Conservation (phyloP, 805 yeast species). For the Yarrowia keelungensis region DNA sequence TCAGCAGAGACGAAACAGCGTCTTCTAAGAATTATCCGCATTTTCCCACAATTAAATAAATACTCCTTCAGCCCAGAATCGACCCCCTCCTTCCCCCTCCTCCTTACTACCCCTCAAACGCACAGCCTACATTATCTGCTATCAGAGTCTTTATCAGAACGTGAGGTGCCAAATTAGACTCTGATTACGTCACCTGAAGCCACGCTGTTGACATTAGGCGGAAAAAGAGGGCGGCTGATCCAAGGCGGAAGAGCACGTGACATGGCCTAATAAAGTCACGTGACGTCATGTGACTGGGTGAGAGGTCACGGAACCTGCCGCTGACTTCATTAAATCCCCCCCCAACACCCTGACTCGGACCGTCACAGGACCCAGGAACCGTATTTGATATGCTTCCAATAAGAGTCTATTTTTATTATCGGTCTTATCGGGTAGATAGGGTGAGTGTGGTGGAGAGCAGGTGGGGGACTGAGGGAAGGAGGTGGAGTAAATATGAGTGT, state of each 20-base stretch:
- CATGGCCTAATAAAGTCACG: neutral
- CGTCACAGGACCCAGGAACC: conserved; percentile 9
- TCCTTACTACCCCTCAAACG: conserved; percentile 21
- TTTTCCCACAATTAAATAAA: too few species aligned
- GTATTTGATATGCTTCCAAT: neutral
- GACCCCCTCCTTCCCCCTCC: neutral
- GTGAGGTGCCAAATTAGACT: conserved; percentile 10
- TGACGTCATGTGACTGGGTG: neutral
- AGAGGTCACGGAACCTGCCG: too few species aligned
- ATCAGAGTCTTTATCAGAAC: conserved; percentile 32
- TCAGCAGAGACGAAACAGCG: too few species aligned
- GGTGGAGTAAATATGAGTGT: too few species aligned
- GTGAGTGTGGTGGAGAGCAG: too few species aligned
- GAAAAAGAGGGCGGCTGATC: too few species aligned
- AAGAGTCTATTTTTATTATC: conserved; percentile 7
- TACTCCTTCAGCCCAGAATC: too few species aligned
- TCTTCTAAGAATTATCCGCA: too few species aligned
- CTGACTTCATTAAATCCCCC: too few species aligned
- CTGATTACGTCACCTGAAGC: conserved; percentile 35
- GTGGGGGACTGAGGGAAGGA: too few species aligned
- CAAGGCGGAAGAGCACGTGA: too few species aligned
- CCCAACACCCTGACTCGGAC: neutral
- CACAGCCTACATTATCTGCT: conserved; percentile 37
- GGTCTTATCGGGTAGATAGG: neutral
- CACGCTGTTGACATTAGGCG: too few species aligned